Evolutionary conservation across 139 green algal species (phyloP).

Genomic region (Mesostigma viride): DNA sequence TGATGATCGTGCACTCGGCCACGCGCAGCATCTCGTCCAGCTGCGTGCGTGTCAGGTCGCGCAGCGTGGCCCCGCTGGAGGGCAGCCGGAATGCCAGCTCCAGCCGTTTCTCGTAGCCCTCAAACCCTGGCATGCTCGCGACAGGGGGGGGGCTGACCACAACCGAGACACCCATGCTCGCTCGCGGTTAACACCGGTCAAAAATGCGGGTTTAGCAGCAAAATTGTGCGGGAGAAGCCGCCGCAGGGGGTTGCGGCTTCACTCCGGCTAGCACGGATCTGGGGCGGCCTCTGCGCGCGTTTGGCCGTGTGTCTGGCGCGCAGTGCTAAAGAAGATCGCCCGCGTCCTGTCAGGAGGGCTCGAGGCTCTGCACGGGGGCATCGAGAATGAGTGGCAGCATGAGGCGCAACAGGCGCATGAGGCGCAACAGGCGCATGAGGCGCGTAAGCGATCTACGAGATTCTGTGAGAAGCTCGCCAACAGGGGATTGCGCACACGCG

Average conservation of each 20-base stretch:
- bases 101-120: constrained; percentile 34
- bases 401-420: neutral
- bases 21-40: constrained; percentile 36
- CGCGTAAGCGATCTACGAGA: neutral
- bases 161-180: neutral
- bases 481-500: too few relatives aligned
- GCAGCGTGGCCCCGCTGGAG: constrained; percentile 14
- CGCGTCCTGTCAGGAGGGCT: too few relatives aligned
- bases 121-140: constrained; percentile 28
- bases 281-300: neutral
- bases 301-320: too few relatives aligned
- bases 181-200: neutral
- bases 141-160: constrained; percentile 11
- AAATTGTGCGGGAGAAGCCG: neutral
- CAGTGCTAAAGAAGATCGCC: too few relatives aligned
- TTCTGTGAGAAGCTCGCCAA: neutral
- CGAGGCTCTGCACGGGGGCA: too few relatives aligned
- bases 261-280: neutral
- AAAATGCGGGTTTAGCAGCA: neutral
- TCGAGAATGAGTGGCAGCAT: neutral
- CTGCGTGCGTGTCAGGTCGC: constrained; percentile 12
- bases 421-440: neutral
- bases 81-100: constrained; percentile 22
- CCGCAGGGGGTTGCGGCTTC: neutral
- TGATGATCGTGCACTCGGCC: constrained; percentile 89